These are phyloP conservation scores for Blastobotrys serpentis DNA, from an alignment of 1,139 yeast species.

Conservation along the genomic window DNA sequence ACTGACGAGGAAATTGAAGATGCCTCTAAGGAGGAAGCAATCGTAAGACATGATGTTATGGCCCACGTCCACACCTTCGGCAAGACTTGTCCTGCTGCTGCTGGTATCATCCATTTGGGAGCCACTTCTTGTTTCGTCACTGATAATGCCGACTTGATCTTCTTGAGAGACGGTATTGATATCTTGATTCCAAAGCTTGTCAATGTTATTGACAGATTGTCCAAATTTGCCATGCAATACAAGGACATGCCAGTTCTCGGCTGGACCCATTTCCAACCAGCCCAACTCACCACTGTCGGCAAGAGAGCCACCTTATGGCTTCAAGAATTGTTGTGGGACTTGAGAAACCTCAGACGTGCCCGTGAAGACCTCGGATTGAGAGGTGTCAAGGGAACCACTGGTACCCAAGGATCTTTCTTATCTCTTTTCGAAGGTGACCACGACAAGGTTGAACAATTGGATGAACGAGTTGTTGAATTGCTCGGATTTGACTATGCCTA, in stretches of 20 bases:
- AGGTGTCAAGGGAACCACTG: slow-evolving; percentile 99
- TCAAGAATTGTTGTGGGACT: slow-evolving; percentile 97
- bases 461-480: slow-evolving; percentile 86
- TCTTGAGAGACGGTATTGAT: slow-evolving; percentile 93
- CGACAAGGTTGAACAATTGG: slow-evolving; percentile 90
- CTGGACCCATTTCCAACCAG: slow-evolving; percentile 99
- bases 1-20: slow-evolving; percentile 89
- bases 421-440: slow-evolving; percentile 95
- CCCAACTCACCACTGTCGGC: slow-evolving; percentile 97
- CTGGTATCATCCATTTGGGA: slow-evolving; percentile 97
- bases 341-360: slow-evolving; percentile 92
- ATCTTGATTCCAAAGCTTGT: slow-evolving; percentile 90
- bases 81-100: slow-evolving; percentile 88
- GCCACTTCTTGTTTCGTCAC: slow-evolving; percentile 98
- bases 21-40: slow-evolving; percentile 93
- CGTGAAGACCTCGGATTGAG: slow-evolving; percentile 94
- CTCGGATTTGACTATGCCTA: slow-evolving; percentile 92
- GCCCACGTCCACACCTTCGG: slow-evolving; percentile 98
- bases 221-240: slow-evolving; percentile 83
- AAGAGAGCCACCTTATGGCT: slow-evolving; percentile 97
- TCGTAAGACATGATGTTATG: slow-evolving; percentile 99
- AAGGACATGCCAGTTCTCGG: slow-evolving; percentile 97
- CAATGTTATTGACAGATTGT: slow-evolving; percentile 87
- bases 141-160: slow-evolving; percentile 96
- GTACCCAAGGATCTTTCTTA: slow-evolving; percentile 96